Evolutionary conservation across 345 rosid species (phyloP).

Genomic region (Camelina neglecta): DNA sequence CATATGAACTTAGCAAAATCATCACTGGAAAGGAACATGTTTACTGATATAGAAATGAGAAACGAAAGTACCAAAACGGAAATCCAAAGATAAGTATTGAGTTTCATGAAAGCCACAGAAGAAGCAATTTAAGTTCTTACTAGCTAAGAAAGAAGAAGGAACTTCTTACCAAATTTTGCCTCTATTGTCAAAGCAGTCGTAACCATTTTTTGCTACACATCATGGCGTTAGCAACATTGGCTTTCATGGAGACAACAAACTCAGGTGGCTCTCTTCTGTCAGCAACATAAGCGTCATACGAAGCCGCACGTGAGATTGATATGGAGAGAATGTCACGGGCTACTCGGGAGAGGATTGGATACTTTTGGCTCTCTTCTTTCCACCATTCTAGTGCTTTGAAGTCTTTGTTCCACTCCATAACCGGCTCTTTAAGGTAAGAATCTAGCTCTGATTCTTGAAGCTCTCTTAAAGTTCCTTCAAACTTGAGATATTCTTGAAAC

Average conservation of each 20-base stretch:
- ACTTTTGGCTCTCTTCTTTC: slow-evolving; percentile 66
- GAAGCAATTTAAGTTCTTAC: no score
- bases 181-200: neutral
- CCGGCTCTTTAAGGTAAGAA: slow-evolving; percentile 71
- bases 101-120: no score
- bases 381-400: slow-evolving; percentile 78
- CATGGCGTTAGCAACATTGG: slow-evolving; percentile 25
- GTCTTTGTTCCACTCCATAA: slow-evolving; percentile 64
- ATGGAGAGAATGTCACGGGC: slow-evolving; percentile 77
- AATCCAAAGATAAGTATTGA: no score
- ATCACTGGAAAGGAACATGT: no score
- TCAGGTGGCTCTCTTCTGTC: slow-evolving; percentile 38
- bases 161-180: neutral
- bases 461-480: slow-evolving; percentile 60
- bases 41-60: no score
- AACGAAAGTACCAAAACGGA: no score
- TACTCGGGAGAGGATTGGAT: slow-evolving; percentile 72
- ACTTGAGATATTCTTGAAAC: slow-evolving; percentile 65
- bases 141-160: no score
- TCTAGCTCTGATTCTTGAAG: slow-evolving; percentile 62
- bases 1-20: no score
- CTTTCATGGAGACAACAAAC: slow-evolving; percentile 1
- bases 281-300: slow-evolving; percentile 42
- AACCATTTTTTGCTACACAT: slow-evolving; percentile 32
- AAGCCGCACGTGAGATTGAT: slow-evolving; percentile 50